Percentiles rank a stretch among this genome's conserved stretches.
phyloP scores from a whole-genome alignment of 2,329 filamentous ascomycete species.

The Grosmannia huntii region DNA sequence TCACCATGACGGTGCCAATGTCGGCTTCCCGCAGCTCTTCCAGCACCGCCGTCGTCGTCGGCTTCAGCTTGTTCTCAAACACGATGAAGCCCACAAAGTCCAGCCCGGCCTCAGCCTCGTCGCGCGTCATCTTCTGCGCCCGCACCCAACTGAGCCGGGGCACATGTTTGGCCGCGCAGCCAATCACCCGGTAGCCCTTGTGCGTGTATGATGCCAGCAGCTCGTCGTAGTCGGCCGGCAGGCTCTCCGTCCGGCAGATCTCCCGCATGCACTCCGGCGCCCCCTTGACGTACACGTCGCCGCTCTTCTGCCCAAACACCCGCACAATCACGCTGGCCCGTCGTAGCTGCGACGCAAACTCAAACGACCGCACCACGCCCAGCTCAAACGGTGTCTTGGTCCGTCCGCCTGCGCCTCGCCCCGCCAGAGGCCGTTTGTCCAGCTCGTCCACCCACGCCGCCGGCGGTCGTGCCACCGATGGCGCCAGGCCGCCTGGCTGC shows the following conservation, averaged over 20 bases:
- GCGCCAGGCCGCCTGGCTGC: conserved; percentile 60
- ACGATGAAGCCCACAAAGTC: conserved; percentile 94
- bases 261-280: conserved; percentile 94
- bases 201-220: conserved; percentile 85
- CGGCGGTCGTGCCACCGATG: conserved; percentile 81
- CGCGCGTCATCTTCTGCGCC: conserved; percentile 81
- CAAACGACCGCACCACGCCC: conserved; percentile 81
- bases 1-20: conserved; percentile 90
- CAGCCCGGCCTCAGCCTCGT: conserved; percentile 70
- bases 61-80: conserved; percentile 97
- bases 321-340: conserved; percentile 87
- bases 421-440: conserved; percentile 7
- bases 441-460: conserved; percentile 19
- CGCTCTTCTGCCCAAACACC: conserved; percentile 73
- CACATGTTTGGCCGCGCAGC: conserved; percentile 80
- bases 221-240: conserved; percentile 83
- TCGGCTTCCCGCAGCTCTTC: conserved; percentile 70
- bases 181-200: conserved; percentile 91
- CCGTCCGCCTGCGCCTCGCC: neutral
- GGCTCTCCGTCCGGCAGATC: conserved; percentile 73
- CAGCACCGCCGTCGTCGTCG: conserved; percentile 68
- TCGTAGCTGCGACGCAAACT: conserved; percentile 86
- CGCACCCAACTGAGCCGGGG: conserved; percentile 86
- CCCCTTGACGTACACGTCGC: conserved; percentile 86
- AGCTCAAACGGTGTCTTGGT: conserved; percentile 54